A percentile compares a stretch with the other conserved stretches of the same genome.
These are phyloP conservation scores for Epichloe elymi DNA, from an alignment of 2,329 filamentous ascomycete genomes.

Conservation along the genomic window DNA sequence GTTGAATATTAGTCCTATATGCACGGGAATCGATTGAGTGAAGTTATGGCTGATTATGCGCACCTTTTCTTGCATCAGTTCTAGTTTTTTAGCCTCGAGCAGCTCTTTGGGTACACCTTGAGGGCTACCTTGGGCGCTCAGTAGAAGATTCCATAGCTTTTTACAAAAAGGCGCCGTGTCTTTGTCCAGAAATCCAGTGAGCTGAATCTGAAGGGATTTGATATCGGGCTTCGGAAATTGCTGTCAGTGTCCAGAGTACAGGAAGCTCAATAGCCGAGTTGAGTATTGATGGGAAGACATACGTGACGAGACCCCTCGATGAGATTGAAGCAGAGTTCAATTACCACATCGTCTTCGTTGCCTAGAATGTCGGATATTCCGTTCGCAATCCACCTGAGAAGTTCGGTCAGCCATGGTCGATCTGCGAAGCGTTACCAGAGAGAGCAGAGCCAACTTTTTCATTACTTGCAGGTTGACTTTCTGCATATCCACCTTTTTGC, in stretches of 20 bases:
- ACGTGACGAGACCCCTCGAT: slow-evolving; percentile 67
- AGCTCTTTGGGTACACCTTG: slow-evolving; percentile 91
- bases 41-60: slow-evolving; percentile 7
- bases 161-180: slow-evolving; percentile 84
- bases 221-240: slow-evolving; percentile 64
- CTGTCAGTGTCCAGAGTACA: slow-evolving; percentile 20
- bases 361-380: slow-evolving; percentile 78
- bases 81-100: slow-evolving; percentile 88
- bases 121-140: slow-evolving; percentile 79
- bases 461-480: slow-evolving; percentile 97
- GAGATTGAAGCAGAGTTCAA: slow-evolving; percentile 63
- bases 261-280: background rate
- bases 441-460: slow-evolving; percentile 59
- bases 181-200: slow-evolving; percentile 90
- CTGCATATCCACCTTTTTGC: slow-evolving; percentile 81
- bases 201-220: slow-evolving; percentile 85
- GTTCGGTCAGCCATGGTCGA: slow-evolving; percentile 8
- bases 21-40: background rate
- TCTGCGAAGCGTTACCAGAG: background rate
- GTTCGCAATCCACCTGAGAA: slow-evolving; percentile 74
- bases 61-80: slow-evolving; percentile 92
- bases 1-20: slow-evolving; percentile 2
- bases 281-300: background rate
- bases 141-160: slow-evolving; percentile 79
- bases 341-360: slow-evolving; percentile 92